A percentile compares a stretch with the other conserved stretches of the same genome.
phyloP scores from a whole-genome alignment of 2,329 filamentous ascomycete genomes.

The Paracoccidioides lutzii region DNA sequence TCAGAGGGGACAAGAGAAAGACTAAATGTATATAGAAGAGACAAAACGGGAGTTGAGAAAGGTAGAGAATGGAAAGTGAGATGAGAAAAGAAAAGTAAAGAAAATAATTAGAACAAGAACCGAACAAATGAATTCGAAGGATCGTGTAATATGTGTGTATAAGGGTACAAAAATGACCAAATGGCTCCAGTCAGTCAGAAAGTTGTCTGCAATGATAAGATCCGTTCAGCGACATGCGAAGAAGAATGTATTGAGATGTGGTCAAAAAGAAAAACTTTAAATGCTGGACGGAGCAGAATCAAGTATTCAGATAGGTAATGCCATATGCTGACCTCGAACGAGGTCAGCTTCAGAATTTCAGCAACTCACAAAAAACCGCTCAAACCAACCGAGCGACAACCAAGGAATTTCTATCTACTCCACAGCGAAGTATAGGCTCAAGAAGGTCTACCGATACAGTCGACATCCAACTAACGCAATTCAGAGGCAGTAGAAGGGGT shows the following conservation, averaged over 20 bases:
- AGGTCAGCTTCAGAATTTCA: background rate
- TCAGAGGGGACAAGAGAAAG: too few species aligned
- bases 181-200: background rate
- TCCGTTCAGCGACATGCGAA: background rate
- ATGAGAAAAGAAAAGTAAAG: background rate
- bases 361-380: background rate
- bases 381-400: too few species aligned
- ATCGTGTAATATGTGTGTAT: background rate
- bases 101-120: background rate
- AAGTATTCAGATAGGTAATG: background rate
- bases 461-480: background rate
- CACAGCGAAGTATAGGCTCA: background rate
- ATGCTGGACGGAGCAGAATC: background rate
- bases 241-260: background rate
- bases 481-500: slow-evolving; percentile 9
- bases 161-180: background rate
- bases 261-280: background rate
- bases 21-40: too few species aligned
- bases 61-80: too few species aligned
- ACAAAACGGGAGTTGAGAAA: too few species aligned
- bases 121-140: background rate
- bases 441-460: background rate
- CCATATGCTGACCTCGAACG: background rate
- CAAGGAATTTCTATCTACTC: too few species aligned
- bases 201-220: background rate